phyloP scores from a whole-genome alignment of 768 basidiomycete species.

The Tulasnella sp. region DNA sequence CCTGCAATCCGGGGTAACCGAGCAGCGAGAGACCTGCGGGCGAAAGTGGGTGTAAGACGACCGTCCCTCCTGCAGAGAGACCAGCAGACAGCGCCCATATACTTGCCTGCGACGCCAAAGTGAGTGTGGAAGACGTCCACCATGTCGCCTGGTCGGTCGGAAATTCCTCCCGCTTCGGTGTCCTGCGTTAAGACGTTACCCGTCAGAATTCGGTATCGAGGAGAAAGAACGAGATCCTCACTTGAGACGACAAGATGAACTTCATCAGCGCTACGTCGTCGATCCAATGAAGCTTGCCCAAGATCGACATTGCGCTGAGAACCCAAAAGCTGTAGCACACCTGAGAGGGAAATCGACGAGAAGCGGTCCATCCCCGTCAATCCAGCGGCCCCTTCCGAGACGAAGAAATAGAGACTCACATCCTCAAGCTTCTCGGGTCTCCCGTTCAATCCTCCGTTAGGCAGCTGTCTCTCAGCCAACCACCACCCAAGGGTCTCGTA shows the following conservation, averaged over 20 bases:
- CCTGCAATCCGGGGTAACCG: conserved; percentile 71
- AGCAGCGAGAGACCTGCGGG: conserved; percentile 67
- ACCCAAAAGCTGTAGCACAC: conserved; percentile 99
- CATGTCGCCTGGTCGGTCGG: conserved; percentile 88
- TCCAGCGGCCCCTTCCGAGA: not conserved
- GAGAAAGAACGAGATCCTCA: conserved; percentile 22
- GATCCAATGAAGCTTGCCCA: conserved; percentile 79
- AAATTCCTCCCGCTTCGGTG: conserved; percentile 80
- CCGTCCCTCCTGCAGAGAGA: not conserved
- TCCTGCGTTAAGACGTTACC: conserved; percentile 43
- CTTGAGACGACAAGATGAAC: conserved; percentile 87
- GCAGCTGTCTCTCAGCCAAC: conserved; percentile 86
- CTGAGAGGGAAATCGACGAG: conserved; percentile 29
- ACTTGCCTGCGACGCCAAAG: conserved; percentile 76
- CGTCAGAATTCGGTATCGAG: not conserved
- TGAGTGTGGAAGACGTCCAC: conserved; percentile 95
- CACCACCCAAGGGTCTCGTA: conserved; percentile 78
- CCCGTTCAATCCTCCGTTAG: conserved; percentile 89
- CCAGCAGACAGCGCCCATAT: not conserved
- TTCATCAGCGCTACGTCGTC: conserved; percentile 59
- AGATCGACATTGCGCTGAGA: conserved; percentile 73
- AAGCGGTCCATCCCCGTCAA: not conserved
- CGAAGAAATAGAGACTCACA: conserved; percentile 37
- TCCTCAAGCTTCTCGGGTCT: conserved; percentile 97
- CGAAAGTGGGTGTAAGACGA: not conserved